Percentiles rank a stretch among this genome's conserved stretches.
Evolutionary conservation across 2,329 filamentous ascomycete genomes (phyloP).

Genomic region (Colletotrichum chlorophyti): DNA sequence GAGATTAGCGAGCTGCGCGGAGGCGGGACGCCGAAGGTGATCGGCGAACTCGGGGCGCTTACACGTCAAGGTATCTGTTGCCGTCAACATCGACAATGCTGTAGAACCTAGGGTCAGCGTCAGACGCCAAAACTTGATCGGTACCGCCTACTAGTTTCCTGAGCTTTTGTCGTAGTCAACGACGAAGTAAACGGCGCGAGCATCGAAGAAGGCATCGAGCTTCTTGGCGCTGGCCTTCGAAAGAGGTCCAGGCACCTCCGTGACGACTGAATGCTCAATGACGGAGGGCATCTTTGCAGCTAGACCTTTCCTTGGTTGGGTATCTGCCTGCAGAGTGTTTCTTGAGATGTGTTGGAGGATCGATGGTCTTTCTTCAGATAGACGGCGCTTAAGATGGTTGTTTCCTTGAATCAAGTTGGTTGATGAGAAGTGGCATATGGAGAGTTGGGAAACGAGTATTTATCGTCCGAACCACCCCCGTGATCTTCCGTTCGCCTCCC

Average conservation of each 20-base stretch:
- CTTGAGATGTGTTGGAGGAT: neutral
- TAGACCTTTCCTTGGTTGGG: neutral
- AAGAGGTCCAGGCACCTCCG: slow-evolving; percentile 47
- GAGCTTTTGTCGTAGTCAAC: slow-evolving; percentile 59
- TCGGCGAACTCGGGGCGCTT: slow-evolving; percentile 30
- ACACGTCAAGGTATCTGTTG: slow-evolving; percentile 57
- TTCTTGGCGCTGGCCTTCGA: slow-evolving; percentile 47
- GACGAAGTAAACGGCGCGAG: slow-evolving; percentile 58
- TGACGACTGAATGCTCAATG: slow-evolving; percentile 41
- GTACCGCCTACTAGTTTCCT: slow-evolving; percentile 51
- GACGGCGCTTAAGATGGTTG: too few species aligned
- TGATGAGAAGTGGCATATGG: neutral
- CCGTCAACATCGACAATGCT: slow-evolving; percentile 56
- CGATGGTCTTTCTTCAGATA: too few species aligned
- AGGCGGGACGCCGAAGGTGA: neutral
- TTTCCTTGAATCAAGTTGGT: too few species aligned
- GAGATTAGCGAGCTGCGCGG: slow-evolving; percentile 12
- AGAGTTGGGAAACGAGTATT: slow-evolving; percentile 8
- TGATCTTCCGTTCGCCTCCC: slow-evolving; percentile 7
- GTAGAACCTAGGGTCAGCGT: neutral
- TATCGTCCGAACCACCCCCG: slow-evolving; percentile 2
- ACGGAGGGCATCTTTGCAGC: slow-evolving; percentile 40
- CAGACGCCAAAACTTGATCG: rapidly evolving
- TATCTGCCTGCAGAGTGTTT: neutral
- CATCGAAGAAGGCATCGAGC: slow-evolving; percentile 57